Percentiles rank a stretch among this genome's conserved stretches.
Evolutionary conservation across 2,329 filamentous ascomycete species (phyloP).

Genomic region (Fusarium sp.): DNA sequence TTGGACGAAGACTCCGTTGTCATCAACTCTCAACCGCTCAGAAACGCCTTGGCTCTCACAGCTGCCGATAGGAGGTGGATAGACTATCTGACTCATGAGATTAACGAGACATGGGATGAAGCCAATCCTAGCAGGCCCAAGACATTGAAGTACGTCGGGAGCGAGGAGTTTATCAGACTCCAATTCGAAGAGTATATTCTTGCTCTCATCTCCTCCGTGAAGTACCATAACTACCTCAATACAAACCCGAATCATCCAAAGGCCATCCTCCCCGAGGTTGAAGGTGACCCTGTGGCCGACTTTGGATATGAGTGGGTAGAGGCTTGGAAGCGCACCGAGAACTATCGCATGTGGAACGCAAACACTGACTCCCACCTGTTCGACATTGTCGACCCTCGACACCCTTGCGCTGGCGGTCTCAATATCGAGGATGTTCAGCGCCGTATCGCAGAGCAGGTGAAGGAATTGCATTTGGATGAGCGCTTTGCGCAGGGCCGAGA

Average conservation of each 20-base stretch:
- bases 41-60: conserved; percentile 81
- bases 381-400: conserved; percentile 91
- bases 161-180: conserved; percentile 95
- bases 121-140: conserved; percentile 90
- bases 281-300: conserved; percentile 87
- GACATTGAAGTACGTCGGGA: conserved; percentile 93
- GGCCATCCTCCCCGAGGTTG: conserved; percentile 75
- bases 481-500: conserved; percentile 86
- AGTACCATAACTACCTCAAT: conserved; percentile 83
- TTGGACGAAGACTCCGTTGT: conserved; percentile 90
- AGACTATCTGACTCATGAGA: conserved; percentile 91
- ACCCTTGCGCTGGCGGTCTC: conserved; percentile 92
- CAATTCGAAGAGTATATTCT: conserved; percentile 98
- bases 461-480: conserved; percentile 94
- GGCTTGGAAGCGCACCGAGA: conserved; percentile 89
- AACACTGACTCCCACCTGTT: conserved; percentile 90
- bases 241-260: conserved; percentile 76
- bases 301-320: conserved; percentile 88
- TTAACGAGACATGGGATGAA: conserved; percentile 97
- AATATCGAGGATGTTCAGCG: conserved; percentile 96
- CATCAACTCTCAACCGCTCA: conserved; percentile 84
- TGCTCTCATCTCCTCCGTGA: conserved; percentile 86
- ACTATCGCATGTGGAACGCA: conserved; percentile 88
- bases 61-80: conserved; percentile 95
- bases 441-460: conserved; percentile 89